A percentile compares a stretch with the other conserved stretches of the same genome.
These are phyloP conservation scores for Lichtheimia corymbifera DNA, from an alignment of 371 early-diverging fungal genomes.

Conservation along the genomic window DNA sequence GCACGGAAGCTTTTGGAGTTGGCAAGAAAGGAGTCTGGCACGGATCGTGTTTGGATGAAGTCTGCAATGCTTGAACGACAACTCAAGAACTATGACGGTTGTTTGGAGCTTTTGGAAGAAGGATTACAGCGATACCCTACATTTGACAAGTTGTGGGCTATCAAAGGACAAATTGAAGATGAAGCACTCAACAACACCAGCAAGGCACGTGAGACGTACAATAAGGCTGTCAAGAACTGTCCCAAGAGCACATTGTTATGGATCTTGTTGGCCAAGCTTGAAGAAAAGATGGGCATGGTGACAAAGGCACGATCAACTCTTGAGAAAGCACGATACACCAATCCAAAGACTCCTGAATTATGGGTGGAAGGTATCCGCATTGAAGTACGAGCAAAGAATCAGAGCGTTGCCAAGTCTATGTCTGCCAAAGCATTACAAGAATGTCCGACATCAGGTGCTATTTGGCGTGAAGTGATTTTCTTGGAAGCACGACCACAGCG, in stretches of 20 bases:
- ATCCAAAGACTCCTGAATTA: constrained; percentile 78
- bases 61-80: constrained; percentile 87
- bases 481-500: constrained; percentile 88
- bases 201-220: constrained; percentile 78
- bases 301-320: constrained; percentile 84
- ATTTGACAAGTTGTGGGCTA: constrained; percentile 93
- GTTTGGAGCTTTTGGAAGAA: constrained; percentile 69
- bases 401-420: constrained; percentile 73
- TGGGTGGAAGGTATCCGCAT: constrained; percentile 93
- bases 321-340: constrained; percentile 84
- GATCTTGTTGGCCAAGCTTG: constrained; percentile 78
- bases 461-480: constrained; percentile 91
- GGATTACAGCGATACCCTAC: constrained; percentile 73
- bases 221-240: constrained; percentile 77
- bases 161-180: constrained; percentile 82
- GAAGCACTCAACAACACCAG: constrained; percentile 45
- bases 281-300: constrained; percentile 72
- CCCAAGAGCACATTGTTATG: constrained; percentile 82
- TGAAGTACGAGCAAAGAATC: constrained; percentile 74
- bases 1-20: constrained; percentile 77
- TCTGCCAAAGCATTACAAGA: constrained; percentile 91
- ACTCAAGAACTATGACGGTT: constrained; percentile 64
- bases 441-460: constrained; percentile 82
- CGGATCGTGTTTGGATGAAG: constrained; percentile 94
- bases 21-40: constrained; percentile 75